Conservation (phyloP, 208 protist genomes). For the Leishmania turanica region DNA sequence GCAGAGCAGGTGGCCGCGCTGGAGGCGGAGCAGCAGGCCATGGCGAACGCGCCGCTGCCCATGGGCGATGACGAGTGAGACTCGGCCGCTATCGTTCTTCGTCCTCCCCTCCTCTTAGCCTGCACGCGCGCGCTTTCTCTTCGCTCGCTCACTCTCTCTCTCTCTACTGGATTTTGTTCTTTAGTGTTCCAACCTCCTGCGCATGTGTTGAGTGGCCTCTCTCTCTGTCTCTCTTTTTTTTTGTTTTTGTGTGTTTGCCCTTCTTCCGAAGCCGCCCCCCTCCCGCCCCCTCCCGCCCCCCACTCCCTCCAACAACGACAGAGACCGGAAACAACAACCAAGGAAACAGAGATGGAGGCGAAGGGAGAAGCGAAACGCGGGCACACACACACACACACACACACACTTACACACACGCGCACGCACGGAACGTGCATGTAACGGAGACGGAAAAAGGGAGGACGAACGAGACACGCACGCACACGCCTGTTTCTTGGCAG, state of each 20-base stretch:
- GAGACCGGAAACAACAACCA: background rate
- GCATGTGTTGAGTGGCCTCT: background rate
- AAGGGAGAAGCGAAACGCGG: background rate
- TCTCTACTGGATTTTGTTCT: background rate
- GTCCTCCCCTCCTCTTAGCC: conserved; percentile 15
- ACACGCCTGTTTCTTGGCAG: too few relatives aligned
- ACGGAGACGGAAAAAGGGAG: too few relatives aligned
- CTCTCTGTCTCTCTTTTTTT: background rate
- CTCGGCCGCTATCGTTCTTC: conserved; percentile 51
- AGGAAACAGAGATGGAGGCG: background rate
- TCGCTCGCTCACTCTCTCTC: background rate
- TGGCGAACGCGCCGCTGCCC: conserved; percentile 90
- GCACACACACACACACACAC: background rate
- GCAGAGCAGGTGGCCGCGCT: conserved; percentile 82
- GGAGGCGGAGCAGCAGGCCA: conserved; percentile 87
- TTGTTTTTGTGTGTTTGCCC: background rate
- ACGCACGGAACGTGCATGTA: too few relatives aligned
- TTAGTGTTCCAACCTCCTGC: background rate
- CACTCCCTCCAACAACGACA: background rate
- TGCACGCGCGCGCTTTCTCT: conserved; percentile 9
- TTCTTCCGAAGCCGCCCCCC: background rate
- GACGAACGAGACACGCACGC: too few relatives aligned
- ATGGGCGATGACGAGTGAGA: conserved; percentile 96
- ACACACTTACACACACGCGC: background rate
- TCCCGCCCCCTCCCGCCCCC: too few relatives aligned